Evolutionary conservation across 805 yeast genomes (phyloP), one percentile per base, ranked within the genome.

Genomic region (Alloascoidea africana): DNA sequence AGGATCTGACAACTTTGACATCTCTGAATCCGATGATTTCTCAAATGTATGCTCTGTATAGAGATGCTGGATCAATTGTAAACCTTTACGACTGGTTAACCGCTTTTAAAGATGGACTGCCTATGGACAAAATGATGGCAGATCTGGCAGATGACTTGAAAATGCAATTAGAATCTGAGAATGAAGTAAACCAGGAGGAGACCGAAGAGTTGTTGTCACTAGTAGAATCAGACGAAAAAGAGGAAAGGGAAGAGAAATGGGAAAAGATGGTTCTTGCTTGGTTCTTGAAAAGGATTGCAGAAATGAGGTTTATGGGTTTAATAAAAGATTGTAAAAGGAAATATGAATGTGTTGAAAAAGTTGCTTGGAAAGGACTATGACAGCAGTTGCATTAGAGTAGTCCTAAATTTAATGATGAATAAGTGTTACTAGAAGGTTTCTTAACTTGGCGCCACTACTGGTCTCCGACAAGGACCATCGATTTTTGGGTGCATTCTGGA

Each of bases 201-300:
- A 23, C 30, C 8, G n/a, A 23, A 23, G 30, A 23, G 8, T 23
- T 23, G n/a, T 23, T 23, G 30, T 23, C n/a, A 23, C n/a, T 23
- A 23, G 8, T 23, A 8, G 30, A 23, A 8, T 18, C 46, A 34
- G 45, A 52, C 4, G 44, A 45, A 8, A 53, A 51, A 3, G 52
- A 50, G 4, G 55, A 52, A 14, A n/a, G n/a, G n/a, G 65, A 63
- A 3, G 55, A 50, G 1, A 60, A 58, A 5, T 81, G 91, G 85
- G 77, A 76, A 34, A 68, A 71, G 42, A 47, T 76, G 35, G 58
- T 75, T 0, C 60, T 80, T 45, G 69, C 84, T 3, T 72, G 91
- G 72, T 86, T 86, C 51, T 58, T 81, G 42, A 87, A 81, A 46
- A 74, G 75, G 14, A 63, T 87, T 36, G 70, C 70, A 17, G 94